Evolutionary conservation across 306 rosid genomes (phyloP).

Genomic region (Trifolium fragiferum): DNA sequence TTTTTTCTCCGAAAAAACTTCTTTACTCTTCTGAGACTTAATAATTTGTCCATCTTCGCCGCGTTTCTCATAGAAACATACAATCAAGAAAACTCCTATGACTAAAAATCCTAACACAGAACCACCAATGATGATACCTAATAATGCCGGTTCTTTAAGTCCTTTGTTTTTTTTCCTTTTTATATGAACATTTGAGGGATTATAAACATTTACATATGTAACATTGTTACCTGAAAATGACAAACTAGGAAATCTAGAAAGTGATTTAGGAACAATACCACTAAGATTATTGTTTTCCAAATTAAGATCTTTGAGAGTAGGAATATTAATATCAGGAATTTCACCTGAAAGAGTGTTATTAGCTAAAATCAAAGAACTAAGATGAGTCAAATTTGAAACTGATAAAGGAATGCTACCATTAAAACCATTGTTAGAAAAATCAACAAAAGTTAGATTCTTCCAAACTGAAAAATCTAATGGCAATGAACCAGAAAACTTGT

Average conservation of each 20-base stretch:
- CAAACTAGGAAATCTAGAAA: conserved; percentile 66
- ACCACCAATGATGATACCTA: conserved; percentile 69
- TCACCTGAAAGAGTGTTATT: conserved; percentile 78
- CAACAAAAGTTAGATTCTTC: conserved; percentile 59
- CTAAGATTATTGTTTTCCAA: conserved; percentile 71
- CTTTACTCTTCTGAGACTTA: conserved; percentile 59
- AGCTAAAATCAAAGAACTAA: conserved; percentile 62
- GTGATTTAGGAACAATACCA: conserved; percentile 69
- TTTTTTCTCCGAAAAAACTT: conserved; percentile 44
- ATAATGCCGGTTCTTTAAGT: conserved; percentile 58
- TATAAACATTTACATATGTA: conserved; percentile 41
- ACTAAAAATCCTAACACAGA: conserved; percentile 55
- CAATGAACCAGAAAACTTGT: conserved; percentile 75
- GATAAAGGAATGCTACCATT: conserved; percentile 79
- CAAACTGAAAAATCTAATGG: conserved; percentile 75
- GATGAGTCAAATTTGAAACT: conserved; percentile 66
- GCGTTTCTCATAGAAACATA: conserved; percentile 46
- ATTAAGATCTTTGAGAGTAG: conserved; percentile 62
- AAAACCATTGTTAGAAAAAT: conserved; percentile 74
- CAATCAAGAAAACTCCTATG: conserved; percentile 51
- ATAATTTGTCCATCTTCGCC: conserved; percentile 31
- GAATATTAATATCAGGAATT: conserved; percentile 64
- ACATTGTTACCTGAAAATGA: conserved; percentile 72
- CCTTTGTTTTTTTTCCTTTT: conserved; percentile 50
- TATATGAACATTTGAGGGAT: conserved; percentile 47